These are phyloP conservation scores for Athelia sp. DNA, from an alignment of 1,284 basidiomycete genomes.

Conservation along the genomic window DNA sequence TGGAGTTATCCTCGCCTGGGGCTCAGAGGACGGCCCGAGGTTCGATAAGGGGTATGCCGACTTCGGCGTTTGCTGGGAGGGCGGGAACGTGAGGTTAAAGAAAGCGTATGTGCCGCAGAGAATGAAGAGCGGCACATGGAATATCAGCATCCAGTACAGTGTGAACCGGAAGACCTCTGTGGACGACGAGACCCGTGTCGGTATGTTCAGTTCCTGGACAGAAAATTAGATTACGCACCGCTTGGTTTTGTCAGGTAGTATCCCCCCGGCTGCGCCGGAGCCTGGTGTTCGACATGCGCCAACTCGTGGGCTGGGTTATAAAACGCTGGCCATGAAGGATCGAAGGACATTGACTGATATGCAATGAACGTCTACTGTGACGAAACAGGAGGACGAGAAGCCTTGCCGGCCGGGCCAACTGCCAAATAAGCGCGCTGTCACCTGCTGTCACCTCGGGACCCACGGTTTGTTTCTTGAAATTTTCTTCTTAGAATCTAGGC, in stretches of 20 bases:
- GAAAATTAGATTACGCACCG: conserved; percentile 23
- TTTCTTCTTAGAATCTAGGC: too few species aligned
- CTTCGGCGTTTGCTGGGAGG: conserved; percentile 17
- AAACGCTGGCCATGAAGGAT: conserved; percentile 50
- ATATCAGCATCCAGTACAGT: conserved; percentile 78
- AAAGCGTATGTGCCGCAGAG: conserved; percentile 68
- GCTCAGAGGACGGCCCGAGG: not conserved
- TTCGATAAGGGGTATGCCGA: conserved; percentile 7
- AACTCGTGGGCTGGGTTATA: conserved; percentile 51
- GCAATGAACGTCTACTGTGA: too few species aligned
- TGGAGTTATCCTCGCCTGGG: not conserved
- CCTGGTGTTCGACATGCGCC: conserved; percentile 31
- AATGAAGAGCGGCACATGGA: conserved; percentile 68
- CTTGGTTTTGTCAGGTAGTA: conserved; percentile 39
- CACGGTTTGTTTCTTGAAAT: too few species aligned
- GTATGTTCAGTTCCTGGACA: not conserved
- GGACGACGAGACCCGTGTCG: not conserved
- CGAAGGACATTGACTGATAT: not conserved
- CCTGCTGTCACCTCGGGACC: too few species aligned
- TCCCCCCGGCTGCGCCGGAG: conserved; percentile 36
- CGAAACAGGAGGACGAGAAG: too few species aligned
- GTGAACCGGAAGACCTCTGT: conserved; percentile 81
- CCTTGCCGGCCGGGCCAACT: too few species aligned
- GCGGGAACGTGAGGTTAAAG: conserved; percentile 59
- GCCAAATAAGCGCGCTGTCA: too few species aligned